Conservation (phyloP, 495 filamentous ascomycete genomes). For the Talaromyces borbonicus region DNA sequence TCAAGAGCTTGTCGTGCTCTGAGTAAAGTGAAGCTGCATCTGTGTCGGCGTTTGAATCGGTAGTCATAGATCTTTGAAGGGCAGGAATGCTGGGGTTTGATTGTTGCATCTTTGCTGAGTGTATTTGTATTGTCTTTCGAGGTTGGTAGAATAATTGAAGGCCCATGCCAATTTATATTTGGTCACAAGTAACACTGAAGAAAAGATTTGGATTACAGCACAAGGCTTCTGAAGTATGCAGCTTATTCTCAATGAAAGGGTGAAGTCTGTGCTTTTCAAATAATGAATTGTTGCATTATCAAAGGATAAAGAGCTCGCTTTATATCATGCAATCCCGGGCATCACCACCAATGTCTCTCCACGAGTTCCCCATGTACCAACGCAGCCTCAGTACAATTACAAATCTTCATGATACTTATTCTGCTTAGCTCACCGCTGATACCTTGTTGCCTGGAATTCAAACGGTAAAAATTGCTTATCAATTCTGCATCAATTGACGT, state of each 20-base stretch:
- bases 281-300: no score
- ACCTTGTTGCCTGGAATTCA: constrained; percentile 1
- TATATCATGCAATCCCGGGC: no score
- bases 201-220: no score
- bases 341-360: no score
- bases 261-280: no score
- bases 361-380: no score
- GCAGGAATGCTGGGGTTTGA: neutral
- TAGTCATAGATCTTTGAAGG: neutral
- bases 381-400: neutral
- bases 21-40: neutral
- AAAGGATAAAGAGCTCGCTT: no score
- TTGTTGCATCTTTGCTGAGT: neutral
- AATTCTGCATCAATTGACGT: neutral
- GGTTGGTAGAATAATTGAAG: neutral
- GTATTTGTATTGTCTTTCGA: neutral
- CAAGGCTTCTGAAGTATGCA: no score
- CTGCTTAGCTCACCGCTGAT: neutral
- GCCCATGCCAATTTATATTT: neutral
- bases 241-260: no score
- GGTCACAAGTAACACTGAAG: no score
- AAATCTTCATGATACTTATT: neutral
- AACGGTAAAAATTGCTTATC: neutral
- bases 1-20: constrained; percentile 7
- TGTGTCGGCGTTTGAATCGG: neutral